Conservation (phyloP, 169 alveolate species). For the Plasmodium yoelii region DNA sequence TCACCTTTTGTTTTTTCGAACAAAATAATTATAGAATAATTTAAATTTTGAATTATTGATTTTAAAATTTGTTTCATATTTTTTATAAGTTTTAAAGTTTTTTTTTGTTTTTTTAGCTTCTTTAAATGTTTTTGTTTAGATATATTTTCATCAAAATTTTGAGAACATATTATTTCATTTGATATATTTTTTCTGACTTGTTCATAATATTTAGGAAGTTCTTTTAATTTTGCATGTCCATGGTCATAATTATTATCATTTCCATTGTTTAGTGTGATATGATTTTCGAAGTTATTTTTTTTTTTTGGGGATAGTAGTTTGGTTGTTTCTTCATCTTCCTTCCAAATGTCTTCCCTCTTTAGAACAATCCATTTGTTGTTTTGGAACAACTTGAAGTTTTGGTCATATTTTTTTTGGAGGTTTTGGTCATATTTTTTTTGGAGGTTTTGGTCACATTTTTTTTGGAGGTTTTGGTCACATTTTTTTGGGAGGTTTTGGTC, state of each 20-base stretch:
- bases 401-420: constrained; percentile 4
- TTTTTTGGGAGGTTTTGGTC: constrained; percentile 1
- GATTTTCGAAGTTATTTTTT: no score
- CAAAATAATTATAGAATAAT: constrained; percentile 30
- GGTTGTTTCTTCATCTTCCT: background rate
- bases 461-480: constrained; percentile 13
- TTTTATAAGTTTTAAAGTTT: background rate
- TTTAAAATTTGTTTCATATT: constrained; percentile 20
- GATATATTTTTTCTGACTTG: background rate
- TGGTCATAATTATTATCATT: background rate
- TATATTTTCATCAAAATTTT: no score
- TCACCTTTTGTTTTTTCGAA: constrained; percentile 69
- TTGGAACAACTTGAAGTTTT: constrained; percentile 15
- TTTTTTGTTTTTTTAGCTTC: background rate
- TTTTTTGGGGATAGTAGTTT: background rate
- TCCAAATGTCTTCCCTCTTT: constrained; percentile 4
- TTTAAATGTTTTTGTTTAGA: background rate
- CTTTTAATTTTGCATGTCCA: background rate
- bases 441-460: constrained; percentile 19
- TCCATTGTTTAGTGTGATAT: background rate
- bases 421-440: constrained; percentile 18
- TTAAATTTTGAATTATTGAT: constrained; percentile 38
- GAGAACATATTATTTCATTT: background rate
- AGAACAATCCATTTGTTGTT: constrained; percentile 18
- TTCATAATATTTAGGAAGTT: background rate